Percentiles rank a stretch among this genome's conserved stretches.
Evolutionary conservation across 345 rosid species (phyloP).

Genomic region (Corymbia maculata): DNA sequence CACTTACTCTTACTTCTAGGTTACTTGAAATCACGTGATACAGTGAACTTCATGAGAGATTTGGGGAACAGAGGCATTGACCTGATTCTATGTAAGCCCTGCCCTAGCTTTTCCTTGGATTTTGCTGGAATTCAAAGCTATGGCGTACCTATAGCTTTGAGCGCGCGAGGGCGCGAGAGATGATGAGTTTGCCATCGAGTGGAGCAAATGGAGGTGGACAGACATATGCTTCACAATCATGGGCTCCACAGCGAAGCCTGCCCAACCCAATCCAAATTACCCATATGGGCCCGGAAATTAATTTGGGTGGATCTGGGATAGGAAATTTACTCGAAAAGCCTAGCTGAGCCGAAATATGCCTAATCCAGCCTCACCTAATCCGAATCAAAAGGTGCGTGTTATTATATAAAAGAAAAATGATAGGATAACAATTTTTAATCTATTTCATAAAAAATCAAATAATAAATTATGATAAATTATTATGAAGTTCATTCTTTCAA

Average conservation of each 20-base stretch:
- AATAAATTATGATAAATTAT: too few species aligned
- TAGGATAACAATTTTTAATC: too few species aligned
- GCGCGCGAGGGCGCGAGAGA: background rate
- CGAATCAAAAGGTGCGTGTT: background rate
- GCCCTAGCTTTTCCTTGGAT: background rate
- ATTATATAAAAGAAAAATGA: too few species aligned
- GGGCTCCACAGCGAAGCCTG: background rate
- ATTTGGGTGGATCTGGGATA: background rate
- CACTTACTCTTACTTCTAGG: background rate
- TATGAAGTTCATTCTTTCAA: too few species aligned
- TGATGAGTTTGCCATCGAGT: background rate
- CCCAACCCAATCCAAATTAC: background rate
- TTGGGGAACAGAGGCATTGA: background rate
- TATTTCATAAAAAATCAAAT: too few species aligned
- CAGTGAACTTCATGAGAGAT: background rate
- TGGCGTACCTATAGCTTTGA: background rate
- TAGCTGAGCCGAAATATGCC: background rate
- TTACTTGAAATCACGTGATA: too few species aligned
- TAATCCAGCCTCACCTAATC: background rate
- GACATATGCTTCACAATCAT: background rate
- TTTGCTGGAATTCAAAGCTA: background rate
- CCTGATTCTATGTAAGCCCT: background rate
- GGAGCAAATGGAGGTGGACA: background rate
- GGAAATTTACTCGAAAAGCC: background rate
- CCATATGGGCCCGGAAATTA: background rate